Conservation (phyloP, 768 basidiomycete genomes). For the Lactarius sp. region DNA sequence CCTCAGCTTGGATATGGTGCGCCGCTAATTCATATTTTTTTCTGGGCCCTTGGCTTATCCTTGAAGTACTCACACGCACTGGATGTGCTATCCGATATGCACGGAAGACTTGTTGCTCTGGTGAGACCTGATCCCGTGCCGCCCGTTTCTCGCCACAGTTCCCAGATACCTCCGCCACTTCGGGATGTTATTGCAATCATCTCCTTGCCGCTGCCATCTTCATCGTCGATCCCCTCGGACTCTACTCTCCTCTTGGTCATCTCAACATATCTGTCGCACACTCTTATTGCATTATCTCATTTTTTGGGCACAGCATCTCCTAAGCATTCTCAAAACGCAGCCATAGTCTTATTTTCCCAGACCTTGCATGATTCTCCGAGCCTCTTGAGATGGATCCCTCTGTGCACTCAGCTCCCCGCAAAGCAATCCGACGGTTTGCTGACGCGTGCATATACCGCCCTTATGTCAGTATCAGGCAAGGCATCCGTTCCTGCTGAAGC, state of each 20-base stretch:
- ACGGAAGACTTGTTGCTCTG: conserved; percentile 39
- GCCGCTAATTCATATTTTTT: conserved; percentile 30
- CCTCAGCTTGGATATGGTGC: conserved; percentile 63
- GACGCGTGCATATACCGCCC: conserved; percentile 52
- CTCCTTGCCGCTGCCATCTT: conserved; percentile 41
- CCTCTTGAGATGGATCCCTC: conserved; percentile 51
- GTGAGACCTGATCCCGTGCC: not conserved
- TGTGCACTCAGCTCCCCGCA: conserved; percentile 38
- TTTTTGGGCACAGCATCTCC: conserved; percentile 23
- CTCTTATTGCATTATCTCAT: conserved; percentile 42
- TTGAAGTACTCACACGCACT: conserved; percentile 51
- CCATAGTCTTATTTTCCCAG: conserved; percentile 30
- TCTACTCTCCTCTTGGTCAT: conserved; percentile 46
- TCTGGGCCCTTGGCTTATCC: not conserved
- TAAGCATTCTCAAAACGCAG: conserved; percentile 10
- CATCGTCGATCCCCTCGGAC: conserved; percentile 31
- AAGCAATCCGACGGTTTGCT: conserved; percentile 56
- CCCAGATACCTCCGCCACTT: conserved; percentile 16
- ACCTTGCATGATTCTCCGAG: conserved; percentile 35
- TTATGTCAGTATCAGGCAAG: conserved; percentile 35
- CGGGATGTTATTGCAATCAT: conserved; percentile 29
- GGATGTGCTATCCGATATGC: conserved; percentile 43
- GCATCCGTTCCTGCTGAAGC: conserved; percentile 25
- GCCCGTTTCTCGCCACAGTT: conserved; percentile 16
- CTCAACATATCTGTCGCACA: conserved; percentile 55